Evolutionary conservation across 768 basidiomycete genomes (phyloP), one percentile per base, ranked within the genome.

Genomic region (Tylopilus sp.): DNA sequence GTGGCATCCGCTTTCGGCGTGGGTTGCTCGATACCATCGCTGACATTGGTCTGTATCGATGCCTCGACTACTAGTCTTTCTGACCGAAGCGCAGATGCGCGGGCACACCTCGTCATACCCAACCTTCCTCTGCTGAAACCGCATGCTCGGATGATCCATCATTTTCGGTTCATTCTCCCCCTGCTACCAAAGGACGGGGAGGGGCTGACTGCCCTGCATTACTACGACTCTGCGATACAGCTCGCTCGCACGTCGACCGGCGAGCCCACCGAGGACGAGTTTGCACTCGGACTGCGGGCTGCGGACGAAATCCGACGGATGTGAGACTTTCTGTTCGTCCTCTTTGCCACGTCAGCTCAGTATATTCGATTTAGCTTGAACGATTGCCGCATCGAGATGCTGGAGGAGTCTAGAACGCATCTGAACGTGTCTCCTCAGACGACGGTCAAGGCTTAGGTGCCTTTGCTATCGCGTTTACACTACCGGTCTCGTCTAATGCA

Each of bases 221-320:
- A 85, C 60, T 91, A 87, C 62, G 89, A 91, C 61, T 82, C 86
- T 44, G 85, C 81, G 1, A 78, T 91, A 45, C 88, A 91, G 64
- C 74, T 87, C 12, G 87, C 82, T 24, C 78, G 87, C 19, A 81
- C 84, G 46, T 77, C 81, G 2, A 72, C 74, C 4, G 69, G 72
- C 40, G 86, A 87, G 60, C 79, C 85, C 36, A 81, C 78, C 0
- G 86, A 87, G 64, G 75, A 73, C 31, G 89, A 91, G 68, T 91
- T 84, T 63, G 72, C 77, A 45, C 62, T 78, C 3, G 89, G 87
- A 7, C 76, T 87, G 60, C 70, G 71, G 29, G 86, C 86, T 9
- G 85, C 82, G 3, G 68, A 75, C 38, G 79, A 80, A 59, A 86
- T 92, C 33, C 73, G 78, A 62, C 76, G 72, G 56, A 78, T 81